phyloP scores from a whole-genome alignment of 176 grass and related monocot genomes.

The Lolium rigidum region DNA sequence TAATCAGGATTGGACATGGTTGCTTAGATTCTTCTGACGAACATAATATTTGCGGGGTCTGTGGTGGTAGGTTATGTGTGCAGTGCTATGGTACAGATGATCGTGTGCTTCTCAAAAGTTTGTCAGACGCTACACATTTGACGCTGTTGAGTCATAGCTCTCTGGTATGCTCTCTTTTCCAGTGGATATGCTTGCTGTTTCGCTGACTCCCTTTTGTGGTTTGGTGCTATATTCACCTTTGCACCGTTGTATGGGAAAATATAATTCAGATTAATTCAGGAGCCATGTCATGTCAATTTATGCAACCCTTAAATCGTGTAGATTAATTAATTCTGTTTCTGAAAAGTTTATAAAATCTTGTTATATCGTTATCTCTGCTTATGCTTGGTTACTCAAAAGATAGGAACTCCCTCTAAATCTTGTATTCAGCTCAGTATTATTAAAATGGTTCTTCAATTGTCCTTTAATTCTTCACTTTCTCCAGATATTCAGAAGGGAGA shows the following conservation, averaged over 20 bases:
- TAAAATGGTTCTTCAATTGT: neutral
- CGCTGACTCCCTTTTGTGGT: neutral
- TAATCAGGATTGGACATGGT: neutral
- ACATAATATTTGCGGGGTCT: neutral
- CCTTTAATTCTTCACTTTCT: neutral
- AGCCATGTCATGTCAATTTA: neutral
- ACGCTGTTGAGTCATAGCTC: neutral
- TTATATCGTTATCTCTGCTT: neutral
- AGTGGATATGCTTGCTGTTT: neutral
- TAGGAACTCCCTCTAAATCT: neutral
- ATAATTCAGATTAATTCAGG: neutral
- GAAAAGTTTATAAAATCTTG: neutral
- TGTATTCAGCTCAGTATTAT: neutral
- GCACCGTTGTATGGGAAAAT: neutral
- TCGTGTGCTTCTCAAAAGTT: neutral
- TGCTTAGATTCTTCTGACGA: neutral
- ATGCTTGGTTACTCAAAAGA: neutral
- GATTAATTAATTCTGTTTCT: neutral
- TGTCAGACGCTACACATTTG: neutral
- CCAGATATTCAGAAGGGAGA: neutral
- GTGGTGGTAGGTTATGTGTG: neutral
- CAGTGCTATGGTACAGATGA: conserved; percentile 12
- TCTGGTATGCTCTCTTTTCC: neutral
- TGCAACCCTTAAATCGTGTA: neutral
- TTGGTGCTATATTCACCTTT: neutral